These are phyloP conservation scores for Ramularia endophylla DNA, from an alignment of 2,329 filamentous ascomycete species.

Conservation along the genomic window DNA sequence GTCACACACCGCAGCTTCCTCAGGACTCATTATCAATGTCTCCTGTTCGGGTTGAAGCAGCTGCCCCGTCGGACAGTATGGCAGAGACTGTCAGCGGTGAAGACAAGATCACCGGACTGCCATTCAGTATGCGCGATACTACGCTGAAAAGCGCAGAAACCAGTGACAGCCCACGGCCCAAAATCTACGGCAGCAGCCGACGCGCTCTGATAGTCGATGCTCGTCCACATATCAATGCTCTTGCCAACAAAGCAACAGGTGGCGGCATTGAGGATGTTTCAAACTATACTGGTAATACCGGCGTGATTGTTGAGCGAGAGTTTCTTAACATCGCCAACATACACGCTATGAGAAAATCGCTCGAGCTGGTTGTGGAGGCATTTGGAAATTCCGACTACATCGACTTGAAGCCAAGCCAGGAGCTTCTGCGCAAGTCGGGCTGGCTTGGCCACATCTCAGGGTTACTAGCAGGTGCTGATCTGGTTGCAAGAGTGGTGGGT, in stretches of 20 bases:
- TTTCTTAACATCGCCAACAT: constrained; percentile 98
- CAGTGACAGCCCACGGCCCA: constrained; percentile 9
- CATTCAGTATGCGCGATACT: constrained; percentile 15
- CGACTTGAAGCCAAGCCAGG: constrained; percentile 71
- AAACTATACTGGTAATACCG: constrained; percentile 71
- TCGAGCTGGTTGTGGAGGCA: constrained; percentile 80
- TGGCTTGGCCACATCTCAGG: constrained; percentile 88
- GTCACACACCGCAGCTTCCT: constrained; percentile 32
- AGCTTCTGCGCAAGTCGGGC: constrained; percentile 72
- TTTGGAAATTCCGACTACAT: constrained; percentile 90
- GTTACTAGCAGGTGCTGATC: constrained; percentile 74
- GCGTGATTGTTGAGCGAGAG: constrained; percentile 53
- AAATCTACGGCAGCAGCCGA: constrained; percentile 83
- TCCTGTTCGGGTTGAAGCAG: no score
- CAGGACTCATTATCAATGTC: constrained; percentile 8
- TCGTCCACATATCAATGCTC: constrained; percentile 85
- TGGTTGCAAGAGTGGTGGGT: constrained; percentile 83
- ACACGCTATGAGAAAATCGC: constrained; percentile 90
- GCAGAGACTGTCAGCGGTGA: not conserved
- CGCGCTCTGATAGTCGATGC: constrained; percentile 94
- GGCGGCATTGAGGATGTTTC: constrained; percentile 98
- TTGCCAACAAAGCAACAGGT: constrained; percentile 88
- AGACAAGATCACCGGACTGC: not conserved
- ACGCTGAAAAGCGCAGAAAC: constrained; percentile 13
- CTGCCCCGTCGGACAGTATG: not conserved